Evolutionary conservation across 768 basidiomycete genomes (phyloP), one percentile per base, ranked within the genome.

Genomic region (Termitomyces eurrhizus): DNA sequence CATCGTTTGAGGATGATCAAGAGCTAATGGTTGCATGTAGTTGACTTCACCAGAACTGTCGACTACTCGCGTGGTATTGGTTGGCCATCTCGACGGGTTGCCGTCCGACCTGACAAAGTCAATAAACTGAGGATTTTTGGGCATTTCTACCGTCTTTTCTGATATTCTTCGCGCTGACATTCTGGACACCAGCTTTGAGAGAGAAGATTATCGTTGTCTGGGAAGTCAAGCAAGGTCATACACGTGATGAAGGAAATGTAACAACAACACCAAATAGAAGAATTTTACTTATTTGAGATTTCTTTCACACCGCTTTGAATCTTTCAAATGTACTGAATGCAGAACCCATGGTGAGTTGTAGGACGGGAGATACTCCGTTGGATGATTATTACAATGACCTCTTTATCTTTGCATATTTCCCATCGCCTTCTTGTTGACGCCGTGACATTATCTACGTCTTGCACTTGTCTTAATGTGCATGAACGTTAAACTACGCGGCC

Each of bases 401-500:
- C 14, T 16, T 12, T 7, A 4, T 21, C 7, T 29, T 29, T 29
- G 29, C 29, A 29, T 29, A 29, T 29, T 29, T 29, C 29, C 2
- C 2, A 1, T n/a, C 7, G 4, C n/a, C 12, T 26, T 41, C 2
- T 26, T 50, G 9, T 41, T 12, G 53, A 33, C 45, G 82, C 85
- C 84, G 79, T 69, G 79, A 55, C 78, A 45, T 76, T 85, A 88
- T 88, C 86, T 82, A 84, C 84, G 80, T 78, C 79, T 74, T 78
- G 79, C 77, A 79, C 73, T 63, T 50, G 66, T 52, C 52, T 63
- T 65, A 69, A 75, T 75, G 76, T 75, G 82, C 79, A 74, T 72
- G 70, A 81, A 74, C 80, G 87, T 86, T 88, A 88, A 88, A 88
- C 86, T 67, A 79, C 82, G 71, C 79, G 84, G 86, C 86, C 61